These are phyloP conservation scores for Penicillium glabrum DNA, from an alignment of 2,329 filamentous ascomycete genomes.

Conservation along the genomic window DNA sequence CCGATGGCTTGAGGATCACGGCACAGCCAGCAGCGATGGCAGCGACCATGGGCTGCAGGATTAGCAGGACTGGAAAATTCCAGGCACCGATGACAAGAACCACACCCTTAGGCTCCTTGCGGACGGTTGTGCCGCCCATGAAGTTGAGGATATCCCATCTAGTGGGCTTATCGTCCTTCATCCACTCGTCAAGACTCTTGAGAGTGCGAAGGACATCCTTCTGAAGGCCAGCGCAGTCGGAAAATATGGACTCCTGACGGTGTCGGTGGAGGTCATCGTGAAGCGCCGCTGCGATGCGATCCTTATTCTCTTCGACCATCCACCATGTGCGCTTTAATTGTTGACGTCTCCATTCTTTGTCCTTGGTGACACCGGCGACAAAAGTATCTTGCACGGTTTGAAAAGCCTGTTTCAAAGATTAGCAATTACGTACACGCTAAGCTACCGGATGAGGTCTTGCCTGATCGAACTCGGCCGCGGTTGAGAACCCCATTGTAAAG, in stretches of 20 bases:
- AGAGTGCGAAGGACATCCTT: conserved; percentile 40
- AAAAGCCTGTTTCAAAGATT: conserved; percentile 13
- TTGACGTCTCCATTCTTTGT: conserved; percentile 16
- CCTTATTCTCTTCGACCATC: conserved; percentile 23
- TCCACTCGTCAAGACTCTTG: conserved; percentile 42
- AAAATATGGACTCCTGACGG: conserved; percentile 14
- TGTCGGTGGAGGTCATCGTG: conserved; percentile 18
- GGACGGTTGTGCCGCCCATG: conserved; percentile 33
- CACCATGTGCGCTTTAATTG: conserved; percentile 22
- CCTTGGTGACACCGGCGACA: conserved; percentile 12
- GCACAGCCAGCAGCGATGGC: conserved; percentile 47
- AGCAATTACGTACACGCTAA: not conserved
- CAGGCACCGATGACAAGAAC: conserved; percentile 48
- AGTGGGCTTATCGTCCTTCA: conserved; percentile 34
- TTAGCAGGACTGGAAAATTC: conserved; percentile 47
- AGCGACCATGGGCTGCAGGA: conserved; percentile 42
- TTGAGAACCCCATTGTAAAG: conserved; percentile 14
- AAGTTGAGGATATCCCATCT: conserved; percentile 29
- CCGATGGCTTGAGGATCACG: conserved; percentile 48
- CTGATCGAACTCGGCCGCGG: conserved; percentile 14
- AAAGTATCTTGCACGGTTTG: conserved; percentile 11
- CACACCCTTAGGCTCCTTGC: conserved; percentile 48
- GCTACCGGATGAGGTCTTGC: not conserved
- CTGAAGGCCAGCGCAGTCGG: conserved; percentile 24
- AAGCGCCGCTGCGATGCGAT: conserved; percentile 13